Base-by-base conservation (phyloP, 2,329 filamentous ascomycete species). In the Fusarium compactum region DNA sequence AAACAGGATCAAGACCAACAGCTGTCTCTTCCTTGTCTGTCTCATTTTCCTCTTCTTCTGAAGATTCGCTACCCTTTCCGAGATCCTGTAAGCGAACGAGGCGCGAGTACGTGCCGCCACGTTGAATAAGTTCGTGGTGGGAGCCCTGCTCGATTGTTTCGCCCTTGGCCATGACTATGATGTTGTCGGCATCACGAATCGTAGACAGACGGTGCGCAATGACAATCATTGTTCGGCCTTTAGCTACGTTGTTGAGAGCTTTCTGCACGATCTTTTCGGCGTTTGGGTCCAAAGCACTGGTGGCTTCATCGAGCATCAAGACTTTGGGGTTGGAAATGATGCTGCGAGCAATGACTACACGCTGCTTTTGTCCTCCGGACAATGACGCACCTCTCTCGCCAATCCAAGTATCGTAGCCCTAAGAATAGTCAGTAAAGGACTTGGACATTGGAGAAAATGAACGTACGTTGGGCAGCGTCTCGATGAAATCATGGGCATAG, bases 251-350 rank as follows among this genome's bases (percentile, higher is more conserved):
- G 65, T 87, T 85, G 22, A 90, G 81, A 0, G 87, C 87, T 53
- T 82, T 77, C 66, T 90, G 87, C 1, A 90, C 88, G 24, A 86
- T 82, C 29, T 82, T 80, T 55, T 85, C 83, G 5, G 84, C 80
- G 15, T 80, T 80, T 4, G 82, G 80, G 44, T 85, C 82, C 12
- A 85, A 76, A 2, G 90, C 88, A 50, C 86, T 90, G 0, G 91
- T 92, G 3, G 90, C 90, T 76, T 93, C 90, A 68, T 93, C 91
- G 2, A 92, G 81, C 30, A 92, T 85, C 1, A 92, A 80, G 45
- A 92, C 87, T 5, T 82, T 82, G 0, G 90, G 89, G 58, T 90
- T 82, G 24, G 88, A 88, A 45, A 92, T 83, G 67, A 92, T 90
- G 63, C 86, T 89, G 22, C 90, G 84, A 4, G 90, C 90, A 67